Percentiles rank a stretch among this genome's conserved stretches.
phyloP scores from a whole-genome alignment of 371 early-diverging fungal genomes.

The Mortierella sp. region DNA sequence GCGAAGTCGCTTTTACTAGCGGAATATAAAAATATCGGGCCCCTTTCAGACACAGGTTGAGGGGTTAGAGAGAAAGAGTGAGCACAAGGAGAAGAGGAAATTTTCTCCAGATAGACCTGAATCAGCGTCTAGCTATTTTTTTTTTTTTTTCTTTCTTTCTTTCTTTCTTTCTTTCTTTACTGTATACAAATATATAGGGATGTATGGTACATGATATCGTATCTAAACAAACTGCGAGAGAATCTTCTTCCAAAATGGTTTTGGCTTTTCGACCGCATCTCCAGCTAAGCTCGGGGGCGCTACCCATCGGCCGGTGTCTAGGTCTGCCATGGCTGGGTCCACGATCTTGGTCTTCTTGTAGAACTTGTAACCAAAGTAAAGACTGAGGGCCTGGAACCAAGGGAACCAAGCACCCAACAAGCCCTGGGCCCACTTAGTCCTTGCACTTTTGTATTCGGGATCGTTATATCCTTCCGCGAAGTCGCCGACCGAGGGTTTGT shows the following conservation, averaged over 20 bases:
- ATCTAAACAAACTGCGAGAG: constrained; percentile 26
- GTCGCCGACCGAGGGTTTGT: constrained; percentile 6
- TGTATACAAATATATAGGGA: background rate
- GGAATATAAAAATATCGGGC: too few species aligned
- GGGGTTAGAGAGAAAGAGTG: too few species aligned
- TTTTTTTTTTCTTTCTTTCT: too few species aligned
- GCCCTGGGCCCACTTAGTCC: constrained; percentile 24
- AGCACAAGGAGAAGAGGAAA: too few species aligned
- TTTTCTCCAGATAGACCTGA: too few species aligned
- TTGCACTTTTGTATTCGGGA: constrained; percentile 2
- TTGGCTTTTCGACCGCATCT: constrained; percentile 11
- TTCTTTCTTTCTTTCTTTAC: too few species aligned
- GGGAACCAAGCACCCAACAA: constrained; percentile 42
- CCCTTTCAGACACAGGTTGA: too few species aligned
- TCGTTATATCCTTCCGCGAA: background rate
- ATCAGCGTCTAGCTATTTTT: too few species aligned
- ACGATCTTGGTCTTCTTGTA: constrained; percentile 58
- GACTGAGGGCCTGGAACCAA: constrained; percentile 26
- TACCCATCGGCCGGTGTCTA: constrained; percentile 53
- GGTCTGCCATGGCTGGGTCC: constrained; percentile 62
- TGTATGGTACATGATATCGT: background rate
- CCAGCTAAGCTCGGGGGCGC: constrained; percentile 17
- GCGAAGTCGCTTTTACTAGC: too few species aligned
- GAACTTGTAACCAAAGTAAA: constrained; percentile 64
- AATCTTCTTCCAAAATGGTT: constrained; percentile 31